Conservation (phyloP, 2,329 filamentous ascomycete genomes). For the Stagonosporopsis cucurbitacearum region DNA sequence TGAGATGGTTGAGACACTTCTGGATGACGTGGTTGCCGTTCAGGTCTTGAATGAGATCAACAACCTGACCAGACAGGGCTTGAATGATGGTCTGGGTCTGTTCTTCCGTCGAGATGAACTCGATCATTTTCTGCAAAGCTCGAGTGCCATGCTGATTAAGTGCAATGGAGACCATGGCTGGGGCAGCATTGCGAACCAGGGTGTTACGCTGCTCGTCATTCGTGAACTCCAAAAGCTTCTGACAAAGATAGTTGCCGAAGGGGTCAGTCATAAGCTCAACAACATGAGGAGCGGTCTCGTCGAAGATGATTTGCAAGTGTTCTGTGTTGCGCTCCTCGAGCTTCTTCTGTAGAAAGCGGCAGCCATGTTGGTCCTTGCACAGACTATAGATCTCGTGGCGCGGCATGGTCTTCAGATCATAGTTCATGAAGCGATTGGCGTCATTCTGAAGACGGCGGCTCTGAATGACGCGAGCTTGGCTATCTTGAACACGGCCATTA, state of each 20-base stretch:
- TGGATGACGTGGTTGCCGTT: conserved; percentile 99
- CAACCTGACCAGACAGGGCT: conserved; percentile 81
- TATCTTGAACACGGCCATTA: conserved; percentile 68
- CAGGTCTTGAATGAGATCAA: conserved; percentile 93
- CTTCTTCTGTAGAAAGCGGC: conserved; percentile 95
- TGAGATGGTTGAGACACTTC: conserved; percentile 96
- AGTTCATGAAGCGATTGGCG: conserved; percentile 79
- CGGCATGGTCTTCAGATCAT: conserved; percentile 78
- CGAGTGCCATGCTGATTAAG: conserved; percentile 97
- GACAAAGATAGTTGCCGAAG: conserved; percentile 98
- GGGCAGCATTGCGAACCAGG: conserved; percentile 87
- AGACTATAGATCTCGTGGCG: conserved; percentile 82
- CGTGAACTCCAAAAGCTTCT: conserved; percentile 95
- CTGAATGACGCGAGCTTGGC: conserved; percentile 76
- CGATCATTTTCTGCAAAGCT: conserved; percentile 99
- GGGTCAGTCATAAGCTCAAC: conserved; percentile 98
- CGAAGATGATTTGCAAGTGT: conserved; percentile 89
- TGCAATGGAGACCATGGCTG: conserved; percentile 89
- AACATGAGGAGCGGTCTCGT: conserved; percentile 91
- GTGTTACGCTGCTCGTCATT: conserved; percentile 93
- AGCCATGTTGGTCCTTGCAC: conserved; percentile 98
- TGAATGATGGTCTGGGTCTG: conserved; percentile 82
- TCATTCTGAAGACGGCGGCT: conserved; percentile 74
- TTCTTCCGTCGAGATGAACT: conserved; percentile 80
- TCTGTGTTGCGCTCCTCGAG: conserved; percentile 86